Base-by-base conservation (phyloP, 805 yeast species). In the Yarrowia deformans region DNA sequence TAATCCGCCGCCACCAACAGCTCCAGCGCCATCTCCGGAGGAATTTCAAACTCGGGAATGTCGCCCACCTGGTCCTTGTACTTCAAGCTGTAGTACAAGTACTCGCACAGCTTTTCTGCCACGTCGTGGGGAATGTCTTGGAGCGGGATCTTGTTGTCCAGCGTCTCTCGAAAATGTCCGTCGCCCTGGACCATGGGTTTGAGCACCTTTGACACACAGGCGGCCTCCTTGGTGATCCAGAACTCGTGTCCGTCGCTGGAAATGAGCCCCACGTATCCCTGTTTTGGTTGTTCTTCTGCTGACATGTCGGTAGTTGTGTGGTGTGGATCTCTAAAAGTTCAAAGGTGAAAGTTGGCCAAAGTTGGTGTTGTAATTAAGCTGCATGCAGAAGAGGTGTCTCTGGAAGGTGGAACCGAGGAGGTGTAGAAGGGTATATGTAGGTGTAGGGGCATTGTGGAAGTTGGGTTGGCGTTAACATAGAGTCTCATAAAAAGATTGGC, bases 1-100 rank as follows among this genome's bases (percentile, higher is more conserved):
- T 86, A 94, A 76, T 95, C 99, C 1, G 98, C 97, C 34, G 97
- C 97, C 45, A 95, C 94, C 55, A 95, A 79, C 72, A 94, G 80
- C 76, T 95, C 98, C 71, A 94, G 81, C 0, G 98, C 97, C 86
- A 94, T 85, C 73, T 92, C 98, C 0, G 98, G 93, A 0, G 98
- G 97, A 2, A 95, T 87, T 45, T 90, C 90, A 78, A 95, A 95
- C 69, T 90, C 95, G 0, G 97, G 97, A 8, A 90, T 85, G 63
- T 85, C 88, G 48, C 68, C 39, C 4, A 85, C 86, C 8, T 70
- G 73, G 34, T 78, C 79, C 71, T 83, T 85, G 76, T 90, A 91
- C 73, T 90, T 88, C 70, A 83, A 77, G 73, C 90, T 87, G 75
- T 90, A 93, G 76, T 90, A 88, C 42, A 94, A 79, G 74, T 95